Evolutionary conservation across 345 rosid genomes (phyloP).

Genomic region (Adansonia digitata): DNA sequence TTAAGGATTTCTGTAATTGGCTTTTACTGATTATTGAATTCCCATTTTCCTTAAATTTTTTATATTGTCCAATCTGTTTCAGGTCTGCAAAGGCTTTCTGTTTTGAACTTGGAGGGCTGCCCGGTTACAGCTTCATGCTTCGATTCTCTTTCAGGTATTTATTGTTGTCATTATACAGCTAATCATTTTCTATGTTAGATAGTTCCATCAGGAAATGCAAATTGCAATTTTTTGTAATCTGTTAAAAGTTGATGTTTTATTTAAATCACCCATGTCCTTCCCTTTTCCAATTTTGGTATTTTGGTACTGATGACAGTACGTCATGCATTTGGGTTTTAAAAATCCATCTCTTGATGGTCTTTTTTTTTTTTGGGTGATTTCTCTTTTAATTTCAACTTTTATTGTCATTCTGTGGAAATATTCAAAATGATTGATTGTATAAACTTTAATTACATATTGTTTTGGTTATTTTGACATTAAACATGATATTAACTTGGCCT

Average conservation of each 20-base stretch:
- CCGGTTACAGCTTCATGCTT: conserved; percentile 73
- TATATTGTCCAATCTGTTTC: conserved; percentile 19
- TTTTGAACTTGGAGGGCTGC: conserved; percentile 87
- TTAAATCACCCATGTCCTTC: not conserved
- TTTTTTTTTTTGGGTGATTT: not conserved
- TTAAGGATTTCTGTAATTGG: not conserved
- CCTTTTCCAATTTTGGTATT: not conserved
- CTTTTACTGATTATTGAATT: not conserved
- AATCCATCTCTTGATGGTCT: not conserved
- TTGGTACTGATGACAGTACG: not conserved
- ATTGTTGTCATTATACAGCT: not conserved
- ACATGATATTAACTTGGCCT: not conserved
- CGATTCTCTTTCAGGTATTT: conserved; percentile 69
- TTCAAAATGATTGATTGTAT: not conserved
- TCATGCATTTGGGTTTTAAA: not conserved
- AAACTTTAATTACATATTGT: not conserved
- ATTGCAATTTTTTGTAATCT: not conserved
- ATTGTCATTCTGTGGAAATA: not conserved
- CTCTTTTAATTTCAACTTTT: not conserved
- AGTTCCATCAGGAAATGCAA: not conserved
- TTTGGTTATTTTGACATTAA: not conserved
- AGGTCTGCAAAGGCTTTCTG: conserved; percentile 68
- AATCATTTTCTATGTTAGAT: not conserved
- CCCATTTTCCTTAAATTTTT: not conserved
- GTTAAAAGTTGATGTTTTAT: not conserved